Conservation (phyloP, 805 yeast genomes). For the Metschnikowia reukaufii region DNA sequence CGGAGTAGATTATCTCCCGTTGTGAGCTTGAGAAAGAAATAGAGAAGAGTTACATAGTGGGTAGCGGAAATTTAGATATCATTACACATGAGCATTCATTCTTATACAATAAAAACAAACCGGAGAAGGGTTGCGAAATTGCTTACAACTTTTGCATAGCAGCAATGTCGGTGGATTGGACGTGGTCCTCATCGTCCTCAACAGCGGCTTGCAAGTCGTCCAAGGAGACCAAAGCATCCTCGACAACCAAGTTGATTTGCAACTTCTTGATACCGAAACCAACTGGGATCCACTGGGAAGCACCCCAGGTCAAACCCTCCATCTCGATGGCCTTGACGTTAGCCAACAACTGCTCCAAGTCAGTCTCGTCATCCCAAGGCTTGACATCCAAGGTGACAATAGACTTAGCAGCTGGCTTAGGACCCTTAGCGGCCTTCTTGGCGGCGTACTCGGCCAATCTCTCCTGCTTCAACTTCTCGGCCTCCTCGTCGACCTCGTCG, state of each 20-base stretch:
- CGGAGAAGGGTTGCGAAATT: constrained; percentile 2
- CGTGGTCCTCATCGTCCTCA: constrained; percentile 97
- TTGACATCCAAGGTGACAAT: constrained; percentile 95
- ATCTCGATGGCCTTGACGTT: constrained; percentile 79
- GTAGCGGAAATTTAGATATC: background rate
- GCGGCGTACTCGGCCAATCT: constrained; percentile 98
- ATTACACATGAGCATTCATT: constrained; percentile 18
- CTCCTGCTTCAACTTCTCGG: constrained; percentile 95
- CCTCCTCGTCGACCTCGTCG: constrained; percentile 94
- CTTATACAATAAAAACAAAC: constrained; percentile 26
- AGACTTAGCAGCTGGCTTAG: constrained; percentile 98
- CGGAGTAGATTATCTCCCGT: constrained; percentile 52
- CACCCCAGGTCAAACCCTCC: constrained; percentile 99
- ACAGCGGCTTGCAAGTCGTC: constrained; percentile 78
- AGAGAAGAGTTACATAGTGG: background rate
- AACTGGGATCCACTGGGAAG: constrained; percentile 90
- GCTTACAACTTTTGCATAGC: constrained; percentile 95
- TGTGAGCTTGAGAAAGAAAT: constrained; percentile 15
- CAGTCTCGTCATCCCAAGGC: constrained; percentile 99
- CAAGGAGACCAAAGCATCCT: constrained; percentile 92
- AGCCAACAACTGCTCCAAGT: constrained; percentile 83
- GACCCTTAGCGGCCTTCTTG: constrained; percentile 95
- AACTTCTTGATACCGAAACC: constrained; percentile 99
- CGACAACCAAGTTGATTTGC: constrained; percentile 97
- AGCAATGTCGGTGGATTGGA: constrained; percentile 97